Percentiles rank a stretch among this genome's conserved stretches.
These are phyloP conservation scores for Cryptococcus hybrid DNA, from an alignment of 1,284 basidiomycete species.

Conservation along the genomic window DNA sequence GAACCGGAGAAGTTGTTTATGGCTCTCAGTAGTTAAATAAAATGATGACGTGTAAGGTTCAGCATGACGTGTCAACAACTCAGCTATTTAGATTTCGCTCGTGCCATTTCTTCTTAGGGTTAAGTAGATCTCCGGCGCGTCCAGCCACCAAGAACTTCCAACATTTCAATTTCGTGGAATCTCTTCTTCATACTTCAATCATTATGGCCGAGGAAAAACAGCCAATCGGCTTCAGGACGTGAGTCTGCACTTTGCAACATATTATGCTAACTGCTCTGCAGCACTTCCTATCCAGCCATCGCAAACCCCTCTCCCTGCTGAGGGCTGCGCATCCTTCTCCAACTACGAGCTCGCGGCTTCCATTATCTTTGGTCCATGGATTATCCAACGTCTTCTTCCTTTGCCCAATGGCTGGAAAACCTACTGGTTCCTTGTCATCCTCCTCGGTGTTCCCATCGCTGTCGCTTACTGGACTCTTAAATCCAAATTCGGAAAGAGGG, in stretches of 20 bases:
- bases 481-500: constrained; percentile 75
- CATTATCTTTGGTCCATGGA: constrained; percentile 72
- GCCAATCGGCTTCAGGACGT: constrained; percentile 11
- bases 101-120: too few species aligned
- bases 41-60: too few species aligned
- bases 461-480: constrained; percentile 88
- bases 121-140: neutral
- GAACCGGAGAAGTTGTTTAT: too few species aligned
- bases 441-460: constrained; percentile 74
- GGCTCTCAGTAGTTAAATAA: too few species aligned
- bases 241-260: neutral
- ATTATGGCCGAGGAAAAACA: constrained; percentile 13
- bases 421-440: constrained; percentile 66
- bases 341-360: constrained; percentile 75
- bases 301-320: constrained; percentile 79
- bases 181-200: neutral
- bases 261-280: constrained; percentile 4
- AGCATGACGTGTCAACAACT: too few species aligned
- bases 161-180: neutral
- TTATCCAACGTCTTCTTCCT: constrained; percentile 76
- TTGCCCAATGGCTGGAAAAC: constrained; percentile 65
- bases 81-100: too few species aligned
- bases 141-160: neutral
- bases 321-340: constrained; percentile 80
- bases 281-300: constrained; percentile 44